phyloP scores from a whole-genome alignment of 805 yeast species.

The Candida morakotiae region DNA sequence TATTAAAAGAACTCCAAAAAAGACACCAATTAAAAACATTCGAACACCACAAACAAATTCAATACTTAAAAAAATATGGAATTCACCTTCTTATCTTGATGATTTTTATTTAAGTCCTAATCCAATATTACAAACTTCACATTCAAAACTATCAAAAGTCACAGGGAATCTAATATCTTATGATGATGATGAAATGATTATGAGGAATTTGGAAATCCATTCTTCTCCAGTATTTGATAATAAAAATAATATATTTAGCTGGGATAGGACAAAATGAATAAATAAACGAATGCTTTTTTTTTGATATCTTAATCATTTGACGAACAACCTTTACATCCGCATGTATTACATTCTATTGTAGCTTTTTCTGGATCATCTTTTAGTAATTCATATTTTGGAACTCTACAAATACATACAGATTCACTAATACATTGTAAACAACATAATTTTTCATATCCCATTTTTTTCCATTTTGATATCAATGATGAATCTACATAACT shows the following conservation, averaged over 20 bases:
- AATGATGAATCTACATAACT: slow-evolving; percentile 63
- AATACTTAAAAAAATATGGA: slow-evolving; percentile 52
- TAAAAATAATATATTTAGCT: slow-evolving; percentile 9
- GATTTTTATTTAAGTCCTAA: slow-evolving; percentile 57
- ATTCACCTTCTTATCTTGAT: slow-evolving; percentile 62
- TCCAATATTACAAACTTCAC: slow-evolving; percentile 5
- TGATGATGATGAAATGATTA: slow-evolving; percentile 44
- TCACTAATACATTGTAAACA: slow-evolving; percentile 72
- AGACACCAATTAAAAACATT: slow-evolving; percentile 33
- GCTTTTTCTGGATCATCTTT: slow-evolving; percentile 18
- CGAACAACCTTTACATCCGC: slow-evolving; percentile 86
- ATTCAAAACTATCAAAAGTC: slow-evolving; percentile 15
- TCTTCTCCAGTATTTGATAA: slow-evolving; percentile 8
- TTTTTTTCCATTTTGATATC: slow-evolving; percentile 78
- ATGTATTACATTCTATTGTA: slow-evolving; percentile 58
- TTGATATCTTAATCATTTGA: slow-evolving; percentile 70
- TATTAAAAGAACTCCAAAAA: slow-evolving; percentile 28
- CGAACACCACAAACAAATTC: slow-evolving; percentile 42
- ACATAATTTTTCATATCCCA: slow-evolving; percentile 83
- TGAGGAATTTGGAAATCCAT: slow-evolving; percentile 31
- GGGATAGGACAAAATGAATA: slow-evolving; percentile 3
- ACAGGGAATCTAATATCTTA: slow-evolving; percentile 28
- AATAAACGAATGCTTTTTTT: too few relatives aligned
- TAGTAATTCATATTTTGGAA: slow-evolving; percentile 58
- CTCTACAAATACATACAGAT: slow-evolving; percentile 79